These are phyloP conservation scores for Micromonas pusilla DNA, from an alignment of 139 green algal genomes.

Conservation along the genomic window DNA sequence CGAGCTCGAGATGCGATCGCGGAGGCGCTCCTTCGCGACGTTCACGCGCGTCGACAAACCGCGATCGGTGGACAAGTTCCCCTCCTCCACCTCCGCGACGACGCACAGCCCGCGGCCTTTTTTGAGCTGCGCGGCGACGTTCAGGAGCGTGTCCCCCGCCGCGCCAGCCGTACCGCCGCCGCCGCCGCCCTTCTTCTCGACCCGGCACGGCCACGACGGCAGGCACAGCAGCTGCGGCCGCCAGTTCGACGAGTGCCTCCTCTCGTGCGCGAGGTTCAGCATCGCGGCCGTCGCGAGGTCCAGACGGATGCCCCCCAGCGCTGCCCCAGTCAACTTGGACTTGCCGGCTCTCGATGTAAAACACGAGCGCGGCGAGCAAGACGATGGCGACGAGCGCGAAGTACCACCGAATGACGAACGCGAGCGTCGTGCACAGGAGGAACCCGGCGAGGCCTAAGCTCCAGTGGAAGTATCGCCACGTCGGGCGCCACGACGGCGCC, in stretches of 20 bases:
- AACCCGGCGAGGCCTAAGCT: constrained; percentile 6
- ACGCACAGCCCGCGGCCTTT: constrained; percentile 5
- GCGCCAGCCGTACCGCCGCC: background rate
- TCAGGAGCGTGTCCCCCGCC: background rate
- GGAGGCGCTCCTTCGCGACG: background rate
- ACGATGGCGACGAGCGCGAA: constrained; percentile 13
- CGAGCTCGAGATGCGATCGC: background rate
- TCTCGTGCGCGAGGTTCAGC: constrained; percentile 1
- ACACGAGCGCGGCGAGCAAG: constrained; percentile 3
- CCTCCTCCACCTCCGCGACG: constrained; percentile 12
- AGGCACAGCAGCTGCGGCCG: constrained; percentile 24
- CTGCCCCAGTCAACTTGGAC: constrained; percentile 29
- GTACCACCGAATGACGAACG: constrained; percentile 31
- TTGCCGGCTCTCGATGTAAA: constrained; percentile 23
- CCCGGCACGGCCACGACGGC: background rate
- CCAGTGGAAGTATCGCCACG: constrained; percentile 27
- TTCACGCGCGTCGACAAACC: background rate
- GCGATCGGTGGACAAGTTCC: background rate
- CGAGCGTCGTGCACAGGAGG: constrained; percentile 17
- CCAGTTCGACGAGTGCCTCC: constrained; percentile 10
- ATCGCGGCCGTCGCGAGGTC: constrained; percentile 20
- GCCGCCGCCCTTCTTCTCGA: too few species aligned
- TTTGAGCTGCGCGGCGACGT: constrained; percentile 15
- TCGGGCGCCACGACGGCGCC: constrained; percentile 25
- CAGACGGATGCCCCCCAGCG: constrained; percentile 23